Base-by-base conservation (phyloP, 176 grass and related monocot genomes). In the Pontederia crassipes region DNA sequence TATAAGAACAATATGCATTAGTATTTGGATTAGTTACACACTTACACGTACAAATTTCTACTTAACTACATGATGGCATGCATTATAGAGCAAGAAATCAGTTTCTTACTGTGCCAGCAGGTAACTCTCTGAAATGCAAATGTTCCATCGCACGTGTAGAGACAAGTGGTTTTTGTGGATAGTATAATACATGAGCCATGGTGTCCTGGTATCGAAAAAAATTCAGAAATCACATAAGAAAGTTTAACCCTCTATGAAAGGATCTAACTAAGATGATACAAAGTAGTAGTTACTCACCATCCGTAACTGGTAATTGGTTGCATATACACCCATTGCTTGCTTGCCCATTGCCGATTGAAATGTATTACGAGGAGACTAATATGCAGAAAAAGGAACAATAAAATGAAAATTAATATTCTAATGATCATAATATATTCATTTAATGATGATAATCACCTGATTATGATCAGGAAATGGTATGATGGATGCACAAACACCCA, bases 401-500 rank as follows among this genome's bases (percentile, higher is more conserved):
- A 72, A n/a, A 53, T 54, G 28, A 17, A 28, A 24, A 57, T 49
- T 51, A 49, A 18, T 55, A 58, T 46, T 29, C 63, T 49, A 11
- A 0, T n/a, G n/a, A n/a, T n/a, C n/a, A n/a, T n/a, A n/a, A n/a
- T n/a, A n/a, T n/a, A 59, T 28, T 47, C 51, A 76, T 58, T 48
- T 15, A 29, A 28, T 17, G 59, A 77, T 45, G 51, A 59, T 60
- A 54, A 40, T 80, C 59, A 92, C 93, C 87, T 98, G 93, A 68
- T 98, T 98, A 71, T 98, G 93, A 62, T 98, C 87, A 49, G 93
- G 93, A 81, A 98, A 98, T 78, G 93, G 93, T 74, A 98, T 98
- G 78, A 92, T 98, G 0, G 93, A 98, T 16, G 93, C 93, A 28
- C 93, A 98, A 58, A 98, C 93, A 72, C 93, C 93, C 83, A 98